Evolutionary conservation across 1,284 basidiomycete genomes (phyloP).

Genomic region (Cutaneotrichosporon mucoides): DNA sequence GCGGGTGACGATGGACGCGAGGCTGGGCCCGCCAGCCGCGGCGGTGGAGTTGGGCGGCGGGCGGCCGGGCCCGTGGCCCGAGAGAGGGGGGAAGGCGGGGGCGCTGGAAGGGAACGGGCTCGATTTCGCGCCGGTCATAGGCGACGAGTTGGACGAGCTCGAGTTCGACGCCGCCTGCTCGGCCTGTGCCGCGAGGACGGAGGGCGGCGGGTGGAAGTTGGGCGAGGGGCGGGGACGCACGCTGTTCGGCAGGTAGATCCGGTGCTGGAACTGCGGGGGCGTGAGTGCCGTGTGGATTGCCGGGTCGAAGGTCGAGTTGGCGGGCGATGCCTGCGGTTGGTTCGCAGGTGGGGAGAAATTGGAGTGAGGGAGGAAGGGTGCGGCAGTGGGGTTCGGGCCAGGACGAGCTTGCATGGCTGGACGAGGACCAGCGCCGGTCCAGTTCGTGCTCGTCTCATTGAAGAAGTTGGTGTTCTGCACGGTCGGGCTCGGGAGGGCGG

Average conservation of each 20-base stretch:
- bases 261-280: conserved; percentile 47
- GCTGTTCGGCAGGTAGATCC: conserved; percentile 44
- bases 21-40: conserved; percentile 32
- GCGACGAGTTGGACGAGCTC: neutral
- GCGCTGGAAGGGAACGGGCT: conserved; percentile 14
- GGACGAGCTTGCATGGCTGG: neutral
- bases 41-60: neutral
- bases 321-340: conserved; percentile 1
- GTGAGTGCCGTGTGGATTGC: conserved; percentile 45
- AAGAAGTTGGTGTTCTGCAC: conserved; percentile 1
- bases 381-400: conserved; percentile 37
- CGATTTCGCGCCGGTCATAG: neutral
- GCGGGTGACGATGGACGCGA: conserved; percentile 47
- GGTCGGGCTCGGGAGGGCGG: conserved; percentile 5
- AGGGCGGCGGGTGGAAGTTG: conserved; percentile 42
- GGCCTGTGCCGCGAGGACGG: conserved; percentile 34
- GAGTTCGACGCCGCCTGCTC: conserved; percentile 13
- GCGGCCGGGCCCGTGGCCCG: conserved; percentile 12
- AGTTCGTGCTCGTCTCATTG: conserved; percentile 4
- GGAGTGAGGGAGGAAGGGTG: conserved; percentile 35
- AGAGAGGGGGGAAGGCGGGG: conserved; percentile 43
- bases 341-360: conserved; percentile 6
- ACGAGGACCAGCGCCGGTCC: conserved; percentile 8
- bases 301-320: conserved; percentile 10
- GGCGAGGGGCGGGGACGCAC: conserved; percentile 40